Base-by-base conservation (phyloP, 2,329 filamentous ascomycete species). In the Penicillium sp. region DNA sequence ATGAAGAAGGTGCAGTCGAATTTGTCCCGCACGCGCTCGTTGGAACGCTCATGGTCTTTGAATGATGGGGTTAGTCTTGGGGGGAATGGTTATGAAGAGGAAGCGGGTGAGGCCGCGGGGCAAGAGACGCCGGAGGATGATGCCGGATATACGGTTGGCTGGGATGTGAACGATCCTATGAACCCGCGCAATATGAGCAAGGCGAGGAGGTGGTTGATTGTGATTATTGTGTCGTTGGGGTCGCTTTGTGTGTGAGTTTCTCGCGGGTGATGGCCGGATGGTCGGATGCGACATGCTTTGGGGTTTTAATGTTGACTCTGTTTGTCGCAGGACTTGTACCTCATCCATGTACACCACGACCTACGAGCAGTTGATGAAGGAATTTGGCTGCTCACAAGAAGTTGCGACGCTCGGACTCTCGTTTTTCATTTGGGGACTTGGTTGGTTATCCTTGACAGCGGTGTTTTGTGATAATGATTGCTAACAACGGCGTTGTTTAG, bases 341-440 rank as follows among this genome's bases (percentile, higher is more conserved):
- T 93, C 90, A 53, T 95, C 92, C n/a, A 88, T 96, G 70, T 97
- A 97, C 77, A 94, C 92, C 0, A 87, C 87, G 13, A 95, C 91
- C 0, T 97, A 97, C 75, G 74, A 72, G 19, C 90, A 95, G 76
- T 87, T 97, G 78, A 87, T 89, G 65, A 79, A 82, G 28, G 91
- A 96, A 62, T 96, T 97, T 70, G 79, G 86, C 66, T 85, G 86
- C 69, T 90, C 90, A 0, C 84, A 86, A 59, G 82, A 91, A 54
- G 84, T 96, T 26, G 91, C 90, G 13, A 92, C 92, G 3, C 77
- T 97, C 10, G 94, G 93, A 0, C 80, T 97, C 56, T 93, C 91
- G 0, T 83, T 90, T 1, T 97, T 93, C 72, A 92, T 97, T 53
- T 84, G 92, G 58, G 93, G 93, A 19, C 86, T 91, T 84, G 86